Base-by-base conservation (phyloP, 2,329 filamentous ascomycete genomes). In the Sordariomycetes sp. region DNA sequence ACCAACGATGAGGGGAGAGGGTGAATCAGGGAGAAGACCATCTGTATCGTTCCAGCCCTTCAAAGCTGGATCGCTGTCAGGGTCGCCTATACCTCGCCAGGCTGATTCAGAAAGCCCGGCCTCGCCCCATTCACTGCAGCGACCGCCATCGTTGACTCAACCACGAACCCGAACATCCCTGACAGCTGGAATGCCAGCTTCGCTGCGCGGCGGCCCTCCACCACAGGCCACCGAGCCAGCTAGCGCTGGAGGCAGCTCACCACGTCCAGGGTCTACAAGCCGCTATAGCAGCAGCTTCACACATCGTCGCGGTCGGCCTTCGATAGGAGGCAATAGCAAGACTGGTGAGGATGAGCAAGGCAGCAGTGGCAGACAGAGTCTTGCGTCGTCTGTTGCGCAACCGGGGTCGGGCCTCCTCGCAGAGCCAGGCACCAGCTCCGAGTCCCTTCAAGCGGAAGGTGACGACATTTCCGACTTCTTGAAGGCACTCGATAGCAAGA, bases 281-380 rank as follows among this genome's bases (percentile, higher is more conserved):
- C 79, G 85, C 30, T 96, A 93, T 53, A 94, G 86, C 56, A 96
- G 90, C 57, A 94, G 88, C 50, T 98, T 98, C 49, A 84, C 82
- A 6, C 86, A 94, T 53, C 77, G 92, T 30, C 77, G 85, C 35
- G 81, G 75, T 19, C 76, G 87, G 29, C 75, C 80, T 17, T 93
- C 87, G 0, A 82, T 82, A 37, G 81, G 83, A 21, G 82, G 82
- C 15, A 70, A 75, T 15, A 85, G 80, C 49, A 79, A 71, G 42
- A 66, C 64, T 3, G 63, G 57, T 2, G 82, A 86, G 34, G 82
- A 87, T 41, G 83, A 87, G 46, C 81, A 84, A 49, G 67, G 66
- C 23, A 86, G 82, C 57, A 95, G 88, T 50, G 83, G 82, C n/a
- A 80, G 81, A 44, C 82, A 82, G 40, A 87, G 82, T 47, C 58